These are phyloP conservation scores for Biscogniauxia marginata DNA, from an alignment of 2,329 filamentous ascomycete species.

Conservation along the genomic window DNA sequence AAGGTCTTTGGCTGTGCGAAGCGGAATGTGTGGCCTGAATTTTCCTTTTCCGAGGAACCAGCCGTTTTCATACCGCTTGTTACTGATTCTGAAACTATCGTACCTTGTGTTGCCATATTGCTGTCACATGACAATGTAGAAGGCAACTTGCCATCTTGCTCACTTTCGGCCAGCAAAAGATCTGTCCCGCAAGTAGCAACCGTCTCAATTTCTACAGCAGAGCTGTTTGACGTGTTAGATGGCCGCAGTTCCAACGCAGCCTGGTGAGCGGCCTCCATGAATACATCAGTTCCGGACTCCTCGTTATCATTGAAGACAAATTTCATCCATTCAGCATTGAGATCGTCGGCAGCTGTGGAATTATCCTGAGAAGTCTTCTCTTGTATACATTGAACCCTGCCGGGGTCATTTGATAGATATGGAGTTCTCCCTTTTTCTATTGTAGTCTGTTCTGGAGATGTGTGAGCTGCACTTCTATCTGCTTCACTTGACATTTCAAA, in stretches of 20 bases:
- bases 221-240: conserved; percentile 17
- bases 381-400: neutral
- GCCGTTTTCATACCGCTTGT: conserved; percentile 18
- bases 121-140: conserved; percentile 13
- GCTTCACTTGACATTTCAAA: conserved; percentile 21
- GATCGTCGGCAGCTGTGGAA: conserved; percentile 1
- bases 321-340: conserved; percentile 30
- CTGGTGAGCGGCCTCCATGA: conserved; percentile 27
- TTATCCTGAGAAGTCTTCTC: neutral
- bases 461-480: neutral
- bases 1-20: conserved; percentile 28
- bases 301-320: conserved; percentile 27
- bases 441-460: neutral
- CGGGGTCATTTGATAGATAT: neutral
- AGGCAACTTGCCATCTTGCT: neutral
- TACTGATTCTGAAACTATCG: conserved; percentile 12
- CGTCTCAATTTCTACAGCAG: conserved; percentile 7
- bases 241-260: conserved; percentile 26
- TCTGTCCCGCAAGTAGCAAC: conserved; percentile 12
- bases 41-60: conserved; percentile 13
- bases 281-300: conserved; percentile 19
- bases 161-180: neutral
- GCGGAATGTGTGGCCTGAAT: conserved; percentile 8
- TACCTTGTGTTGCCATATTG: conserved; percentile 19
- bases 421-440: neutral